These are phyloP conservation scores for Mycena kentingensis DNA, from an alignment of 768 basidiomycete species.

Conservation along the genomic window DNA sequence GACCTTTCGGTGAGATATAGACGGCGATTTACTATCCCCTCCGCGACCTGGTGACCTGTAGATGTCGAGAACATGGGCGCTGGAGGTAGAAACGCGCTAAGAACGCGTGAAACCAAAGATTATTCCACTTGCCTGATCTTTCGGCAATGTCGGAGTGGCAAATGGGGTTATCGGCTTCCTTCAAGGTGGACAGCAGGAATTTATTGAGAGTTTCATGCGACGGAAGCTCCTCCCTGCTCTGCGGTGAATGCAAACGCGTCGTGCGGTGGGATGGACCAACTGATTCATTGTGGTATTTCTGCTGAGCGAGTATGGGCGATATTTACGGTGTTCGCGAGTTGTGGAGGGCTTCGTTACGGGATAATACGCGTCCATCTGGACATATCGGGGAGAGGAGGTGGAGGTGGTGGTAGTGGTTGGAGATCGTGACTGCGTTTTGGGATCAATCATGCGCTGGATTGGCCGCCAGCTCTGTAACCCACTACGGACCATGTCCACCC, in stretches of 20 bases:
- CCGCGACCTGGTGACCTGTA: conserved; percentile 69
- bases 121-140: conserved; percentile 52
- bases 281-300: conserved; percentile 9
- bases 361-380: background rate
- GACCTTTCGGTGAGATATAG: conserved; percentile 46
- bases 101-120: background rate
- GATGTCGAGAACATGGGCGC: conserved; percentile 48
- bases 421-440: conserved; percentile 23
- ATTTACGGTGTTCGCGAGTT: conserved; percentile 20
- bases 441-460: conserved; percentile 29
- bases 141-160: conserved; percentile 68
- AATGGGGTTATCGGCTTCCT: conserved; percentile 72
- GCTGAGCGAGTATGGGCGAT: conserved; percentile 18
- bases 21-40: conserved; percentile 41
- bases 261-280: background rate
- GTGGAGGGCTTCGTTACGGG: background rate
- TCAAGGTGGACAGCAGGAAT: conserved; percentile 61
- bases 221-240: conserved; percentile 28
- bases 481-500: conserved; percentile 54
- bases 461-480: too few relatives aligned
- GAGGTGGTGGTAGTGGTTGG: too few relatives aligned
- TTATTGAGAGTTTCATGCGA: conserved; percentile 53
- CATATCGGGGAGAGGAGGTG: too few relatives aligned
- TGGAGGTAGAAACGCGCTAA: conserved; percentile 34
- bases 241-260: conserved; percentile 16